A percentile compares a stretch with the other conserved stretches of the same genome.
phyloP scores from a whole-genome alignment of 805 yeast species.

The Zygosaccharomyces rouxii region DNA sequence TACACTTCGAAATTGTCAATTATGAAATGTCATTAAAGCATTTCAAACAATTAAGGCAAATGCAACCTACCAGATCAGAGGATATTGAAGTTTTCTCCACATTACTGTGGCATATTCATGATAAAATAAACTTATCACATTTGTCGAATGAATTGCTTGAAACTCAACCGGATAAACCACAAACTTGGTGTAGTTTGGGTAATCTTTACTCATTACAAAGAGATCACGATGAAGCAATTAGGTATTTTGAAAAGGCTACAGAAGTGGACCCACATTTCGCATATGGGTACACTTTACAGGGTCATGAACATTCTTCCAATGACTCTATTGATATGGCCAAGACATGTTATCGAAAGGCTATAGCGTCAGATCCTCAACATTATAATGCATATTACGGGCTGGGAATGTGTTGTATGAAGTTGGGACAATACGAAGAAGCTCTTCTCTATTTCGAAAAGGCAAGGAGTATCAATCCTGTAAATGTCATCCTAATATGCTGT shows the following conservation, averaged over 20 bases:
- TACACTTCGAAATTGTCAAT: conserved; percentile 83
- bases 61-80: conserved; percentile 72
- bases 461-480: conserved; percentile 80
- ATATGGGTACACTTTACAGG: conserved; percentile 88
- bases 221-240: conserved; percentile 86
- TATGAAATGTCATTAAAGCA: conserved; percentile 69
- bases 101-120: conserved; percentile 85
- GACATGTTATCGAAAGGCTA: conserved; percentile 73
- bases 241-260: conserved; percentile 77
- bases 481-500: conserved; percentile 85
- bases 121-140: conserved; percentile 71
- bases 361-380: conserved; percentile 72
- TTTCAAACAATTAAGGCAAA: conserved; percentile 55
- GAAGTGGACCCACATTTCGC: conserved; percentile 65
- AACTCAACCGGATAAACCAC: conserved; percentile 59
- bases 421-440: conserved; percentile 81
- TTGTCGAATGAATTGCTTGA: conserved; percentile 77
- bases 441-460: conserved; percentile 86
- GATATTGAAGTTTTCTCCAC: conserved; percentile 94
- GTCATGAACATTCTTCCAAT: conserved; percentile 82
- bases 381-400: conserved; percentile 95
- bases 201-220: conserved; percentile 77
- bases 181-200: conserved; percentile 91
- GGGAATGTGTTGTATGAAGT: conserved; percentile 85
- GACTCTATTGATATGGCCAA: conserved; percentile 90